Evolutionary conservation across 208 protist genomes (phyloP), one percentile per base, ranked within the genome.

Genomic region (Trypanosoma lewisi): DNA sequence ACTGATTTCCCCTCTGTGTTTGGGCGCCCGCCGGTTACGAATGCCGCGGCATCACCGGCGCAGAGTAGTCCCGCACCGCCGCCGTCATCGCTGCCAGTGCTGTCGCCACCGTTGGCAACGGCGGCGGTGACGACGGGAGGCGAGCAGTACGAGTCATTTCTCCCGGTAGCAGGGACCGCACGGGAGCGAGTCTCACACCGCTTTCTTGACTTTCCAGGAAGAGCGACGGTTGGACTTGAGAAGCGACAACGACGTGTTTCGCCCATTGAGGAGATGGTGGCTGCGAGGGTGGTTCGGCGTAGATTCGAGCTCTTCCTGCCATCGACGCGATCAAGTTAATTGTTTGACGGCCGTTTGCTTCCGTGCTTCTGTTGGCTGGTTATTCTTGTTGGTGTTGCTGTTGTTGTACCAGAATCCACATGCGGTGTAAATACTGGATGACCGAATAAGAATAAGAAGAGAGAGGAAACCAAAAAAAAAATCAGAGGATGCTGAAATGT

Each of bases 291-390:
- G 17, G 25, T 72, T 7, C 30, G 64, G 27, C 41, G 39, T 1
- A 72, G 30, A 19, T 72, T 72, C 50, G 50, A 72, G n/a, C 58
- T 65, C 16, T 63, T 48, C 23, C n/a, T 72, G 5, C 66, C 66
- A 17, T 66, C 66, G 11, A 72, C 51, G 33, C 56, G 58, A 9
- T 65, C 61, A 44, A 58, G 65, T 65, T 19, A 49, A 27, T 11
- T 52, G 41, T 44, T 72, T 37, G 47, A 53, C 17, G 21, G 54
- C 25, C 45, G 4, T 39, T 39, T 72, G 48, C 27, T 63, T 11
- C 34, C 42, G 33, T n/a, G 1, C 23, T 28, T 56, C 8, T 21
- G 12, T 8, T 44, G 37, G 54, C 34, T 41, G 17, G 17, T 41
- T 6, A 27, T 59, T 41, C 14, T 41, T 49, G 41, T 31, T 57